Evolutionary conservation across 164 flowering plant genomes (phyloP), one percentile per base, ranked within the genome.

Genomic region (Tinospora cordifolia): DNA sequence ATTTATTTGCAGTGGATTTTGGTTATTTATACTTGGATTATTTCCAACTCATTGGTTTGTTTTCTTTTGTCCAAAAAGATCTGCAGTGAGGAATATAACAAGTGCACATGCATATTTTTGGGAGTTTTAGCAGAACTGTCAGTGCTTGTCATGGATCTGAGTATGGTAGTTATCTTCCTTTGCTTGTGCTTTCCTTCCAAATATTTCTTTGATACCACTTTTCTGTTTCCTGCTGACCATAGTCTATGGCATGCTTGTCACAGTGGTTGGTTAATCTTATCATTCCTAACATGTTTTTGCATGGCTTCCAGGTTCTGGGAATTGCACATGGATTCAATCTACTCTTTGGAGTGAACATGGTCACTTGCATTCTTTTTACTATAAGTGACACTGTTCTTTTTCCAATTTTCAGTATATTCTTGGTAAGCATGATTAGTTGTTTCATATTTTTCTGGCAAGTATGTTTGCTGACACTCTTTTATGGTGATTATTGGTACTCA

Each of bases 41-140:
- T 54, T 62, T 27, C 44, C 64, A 41, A 46, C 40, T 66, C 3
- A 0, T 71, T 65, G 2, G 69, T 67, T 47, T 62, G 26, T 46
- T 60, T 54, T 19, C 44, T 51, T 49, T 3, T 77, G 66, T 67
- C 80, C 62, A 66, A 38, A 78, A 60, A 94, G 99, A 89, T 95
- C 66, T 95, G 93, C 86, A 79, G 82, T 39, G 85, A 84, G 71
- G 98, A 95, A 82, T 95, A 95, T 74, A 88, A 83, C 71, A 84
- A 77, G 70, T 72, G 71, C 63, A 88, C 86, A 19, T 87, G 96
- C 83, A 64, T 87, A 54, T 71, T 88, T 49, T 75, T 95, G 72
- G 98, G 97, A 79, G 75, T 88, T 84, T 96, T 90, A 79, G 81
- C 88, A 67, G 94, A 88, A 76, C 58, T 90, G 25, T 91, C 98